These are phyloP conservation scores for Prunus yedoensis DNA, from an alignment of 331 rosid species.

Conservation along the genomic window DNA sequence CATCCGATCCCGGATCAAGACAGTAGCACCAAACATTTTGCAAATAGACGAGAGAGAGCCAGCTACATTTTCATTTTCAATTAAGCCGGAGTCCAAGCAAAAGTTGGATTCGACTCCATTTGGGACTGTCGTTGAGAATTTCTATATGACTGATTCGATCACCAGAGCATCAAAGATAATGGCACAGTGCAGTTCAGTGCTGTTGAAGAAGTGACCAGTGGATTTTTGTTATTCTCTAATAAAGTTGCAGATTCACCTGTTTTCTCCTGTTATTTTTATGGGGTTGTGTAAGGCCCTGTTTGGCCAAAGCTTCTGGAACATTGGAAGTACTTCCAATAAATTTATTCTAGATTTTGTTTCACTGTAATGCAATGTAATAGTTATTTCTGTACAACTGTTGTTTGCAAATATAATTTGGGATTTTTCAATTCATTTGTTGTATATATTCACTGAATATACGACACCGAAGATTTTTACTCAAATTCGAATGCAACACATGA, in stretches of 20 bases:
- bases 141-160: conserved; percentile 97
- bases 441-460: not conserved
- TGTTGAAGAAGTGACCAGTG: conserved; percentile 69
- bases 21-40: conserved; percentile 87
- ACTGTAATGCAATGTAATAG: conserved; percentile 34
- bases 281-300: conserved; percentile 24
- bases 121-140: conserved; percentile 64
- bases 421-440: conserved; percentile 6
- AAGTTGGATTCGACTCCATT: conserved; percentile 55
- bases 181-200: conserved; percentile 96
- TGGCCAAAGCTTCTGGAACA: conserved; percentile 38
- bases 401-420: conserved; percentile 11
- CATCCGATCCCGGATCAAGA: conserved; percentile 60
- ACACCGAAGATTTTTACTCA: not conserved
- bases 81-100: conserved; percentile 54
- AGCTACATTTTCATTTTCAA: conserved; percentile 66
- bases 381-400: conserved; percentile 26
- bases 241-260: conserved; percentile 33
- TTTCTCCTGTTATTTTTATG: conserved; percentile 8
- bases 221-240: conserved; percentile 28
- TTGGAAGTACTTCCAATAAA: conserved; percentile 43
- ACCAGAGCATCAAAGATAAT: conserved; percentile 98
- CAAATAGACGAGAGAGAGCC: conserved; percentile 73
- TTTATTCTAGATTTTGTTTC: conserved; percentile 16
- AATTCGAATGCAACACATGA: no score